Conservation (phyloP, 805 yeast genomes). For the Candida palmyrensis region DNA sequence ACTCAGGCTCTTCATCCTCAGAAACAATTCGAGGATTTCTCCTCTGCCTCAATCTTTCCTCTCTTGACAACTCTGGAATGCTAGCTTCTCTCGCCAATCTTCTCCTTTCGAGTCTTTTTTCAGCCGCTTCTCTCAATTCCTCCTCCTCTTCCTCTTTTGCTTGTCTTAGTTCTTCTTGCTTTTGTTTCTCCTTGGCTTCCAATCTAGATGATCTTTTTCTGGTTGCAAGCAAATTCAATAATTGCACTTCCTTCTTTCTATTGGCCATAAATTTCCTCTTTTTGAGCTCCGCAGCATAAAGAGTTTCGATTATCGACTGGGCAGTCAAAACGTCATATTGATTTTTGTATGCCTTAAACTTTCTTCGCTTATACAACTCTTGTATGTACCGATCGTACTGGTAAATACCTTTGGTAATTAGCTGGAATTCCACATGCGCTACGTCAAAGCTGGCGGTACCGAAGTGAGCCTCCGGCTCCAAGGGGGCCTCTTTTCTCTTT, state of each 20-base stretch:
- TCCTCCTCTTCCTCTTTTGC: constrained; percentile 42
- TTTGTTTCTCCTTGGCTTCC: constrained; percentile 54
- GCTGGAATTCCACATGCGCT: constrained; percentile 21
- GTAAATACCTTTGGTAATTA: constrained; percentile 25
- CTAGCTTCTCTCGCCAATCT: constrained; percentile 24
- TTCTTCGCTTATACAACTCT: constrained; percentile 20
- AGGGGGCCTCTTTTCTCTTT: constrained; percentile 28
- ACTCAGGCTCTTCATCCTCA: background rate
- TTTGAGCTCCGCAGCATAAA: constrained; percentile 40
- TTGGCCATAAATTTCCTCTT: constrained; percentile 50
- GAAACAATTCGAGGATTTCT: constrained; percentile 12
- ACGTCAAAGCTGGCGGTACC: constrained; percentile 28
- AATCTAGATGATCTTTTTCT: constrained; percentile 72
- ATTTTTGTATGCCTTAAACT: constrained; percentile 29
- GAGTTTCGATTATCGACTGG: constrained; percentile 13
- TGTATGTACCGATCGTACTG: constrained; percentile 20
- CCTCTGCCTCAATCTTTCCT: constrained; percentile 30
- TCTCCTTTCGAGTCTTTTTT: constrained; percentile 37
- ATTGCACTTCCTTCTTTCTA: constrained; percentile 57
- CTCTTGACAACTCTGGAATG: constrained; percentile 24
- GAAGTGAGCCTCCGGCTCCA: constrained; percentile 24
- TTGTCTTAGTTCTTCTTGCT: constrained; percentile 48
- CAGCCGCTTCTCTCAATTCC: constrained; percentile 38
- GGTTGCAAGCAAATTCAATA: constrained; percentile 58
- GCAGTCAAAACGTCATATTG: constrained; percentile 13